Base-by-base conservation (phyloP, 768 basidiomycete species). In the Crepidotus variabilis region DNA sequence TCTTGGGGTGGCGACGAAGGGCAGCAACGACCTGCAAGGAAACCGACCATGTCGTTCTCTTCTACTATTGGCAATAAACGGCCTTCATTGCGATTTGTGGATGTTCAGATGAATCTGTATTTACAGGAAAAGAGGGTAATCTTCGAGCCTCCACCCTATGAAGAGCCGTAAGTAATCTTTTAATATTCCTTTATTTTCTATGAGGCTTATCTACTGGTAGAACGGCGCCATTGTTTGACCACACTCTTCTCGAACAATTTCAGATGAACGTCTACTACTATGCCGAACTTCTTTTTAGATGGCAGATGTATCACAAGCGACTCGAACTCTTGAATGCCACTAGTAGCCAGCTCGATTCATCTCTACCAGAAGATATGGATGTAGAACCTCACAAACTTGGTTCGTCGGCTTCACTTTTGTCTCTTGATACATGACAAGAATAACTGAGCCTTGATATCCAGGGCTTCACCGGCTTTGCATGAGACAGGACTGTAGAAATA, bases 251-350 rank as follows among this genome's bases (percentile, higher is more conserved):
- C 20, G 69, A 73, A 18, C 75, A 76, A 57, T 74, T 79, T 59
- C 64, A 67, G 51, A 58, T 67, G 28, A 90, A 94, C 67, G 75
- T 93, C 20, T 70, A 84, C 45, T 75, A 78, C 1, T 94, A 94
- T 65, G 87, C 88, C 6, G 90, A 94, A 55, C 72, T 88, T 59
- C 73, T 94, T 21, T 83, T 84, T 60, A 73, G 85, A 46, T 94
- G 92, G 93, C 72, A 83, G 59, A 67, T 92, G 52, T 73, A 81
- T 61, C 77, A 83, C 39, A 88, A 91, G 65, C 82, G 92, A 2
- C 70, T 86, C 16, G 90, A 92, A 60, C 76, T 94, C 1, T 70
- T 93, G 55, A 90, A 90, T 60, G 75, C 81, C n/a, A 77, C 86
- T 20, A 75, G 75, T 58, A 68, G 63, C 34, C 64, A 66, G 18